phyloP scores from a whole-genome alignment of 768 basidiomycete genomes.

The Boletellus sp. region DNA sequence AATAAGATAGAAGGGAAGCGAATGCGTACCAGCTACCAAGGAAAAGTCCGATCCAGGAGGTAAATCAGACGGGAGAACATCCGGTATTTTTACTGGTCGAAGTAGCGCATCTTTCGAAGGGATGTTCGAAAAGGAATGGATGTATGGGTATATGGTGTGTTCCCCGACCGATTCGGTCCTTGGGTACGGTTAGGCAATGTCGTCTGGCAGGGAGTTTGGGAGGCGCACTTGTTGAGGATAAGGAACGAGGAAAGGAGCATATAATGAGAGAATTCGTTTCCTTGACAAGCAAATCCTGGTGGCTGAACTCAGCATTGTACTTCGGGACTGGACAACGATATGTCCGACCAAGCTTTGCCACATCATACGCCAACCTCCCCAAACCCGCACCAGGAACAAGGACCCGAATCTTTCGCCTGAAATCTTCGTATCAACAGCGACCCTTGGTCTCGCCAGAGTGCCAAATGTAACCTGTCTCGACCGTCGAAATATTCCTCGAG shows the following conservation, averaged over 20 bases:
- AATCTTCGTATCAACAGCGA: background rate
- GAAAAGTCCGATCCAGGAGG: constrained; percentile 68
- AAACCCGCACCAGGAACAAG: constrained; percentile 90
- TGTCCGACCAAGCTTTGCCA: constrained; percentile 69
- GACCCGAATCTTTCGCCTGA: constrained; percentile 58
- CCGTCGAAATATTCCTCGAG: constrained; percentile 58
- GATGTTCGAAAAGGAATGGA: constrained; percentile 90
- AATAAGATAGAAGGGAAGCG: background rate
- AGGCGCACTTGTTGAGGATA: constrained; percentile 74
- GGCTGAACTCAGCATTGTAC: background rate
- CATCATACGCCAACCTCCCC: constrained; percentile 83
- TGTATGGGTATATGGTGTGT: constrained; percentile 81
- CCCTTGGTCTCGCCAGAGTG: background rate
- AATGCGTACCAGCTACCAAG: constrained; percentile 70
- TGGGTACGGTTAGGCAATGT: background rate
- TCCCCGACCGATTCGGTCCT: constrained; percentile 65
- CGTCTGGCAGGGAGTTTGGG: background rate
- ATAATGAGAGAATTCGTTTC: constrained; percentile 94
- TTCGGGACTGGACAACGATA: background rate
- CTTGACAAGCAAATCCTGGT: constrained; percentile 84
- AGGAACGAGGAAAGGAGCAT: constrained; percentile 90
- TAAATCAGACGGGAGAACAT: constrained; percentile 74
- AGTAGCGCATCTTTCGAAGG: constrained; percentile 58
- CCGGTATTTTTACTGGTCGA: constrained; percentile 69
- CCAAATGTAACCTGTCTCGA: constrained; percentile 41